Conservation (phyloP, 768 basidiomycete genomes). For the Suillus subalutaceus region DNA sequence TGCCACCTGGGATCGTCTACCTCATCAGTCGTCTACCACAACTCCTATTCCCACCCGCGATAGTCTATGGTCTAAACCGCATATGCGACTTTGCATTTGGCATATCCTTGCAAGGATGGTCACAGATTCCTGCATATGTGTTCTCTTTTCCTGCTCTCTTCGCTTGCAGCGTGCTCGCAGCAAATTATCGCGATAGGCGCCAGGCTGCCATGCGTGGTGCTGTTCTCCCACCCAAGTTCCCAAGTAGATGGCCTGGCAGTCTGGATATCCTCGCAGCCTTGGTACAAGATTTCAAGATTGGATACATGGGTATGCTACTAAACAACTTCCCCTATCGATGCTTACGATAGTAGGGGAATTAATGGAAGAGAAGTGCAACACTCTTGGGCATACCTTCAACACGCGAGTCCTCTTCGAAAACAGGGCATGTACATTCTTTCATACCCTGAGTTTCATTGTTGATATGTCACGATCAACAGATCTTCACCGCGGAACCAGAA, state of each 20-base stretch:
- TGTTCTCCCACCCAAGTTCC: conserved; percentile 41
- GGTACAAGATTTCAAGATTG: conserved; percentile 41
- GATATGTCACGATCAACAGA: conserved; percentile 23
- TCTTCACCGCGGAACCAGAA: conserved; percentile 42
- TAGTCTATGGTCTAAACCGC: conserved; percentile 20
- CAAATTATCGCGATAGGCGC: conserved; percentile 31
- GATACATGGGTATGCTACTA: conserved; percentile 48
- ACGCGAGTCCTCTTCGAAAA: conserved; percentile 28
- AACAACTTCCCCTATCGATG: neutral
- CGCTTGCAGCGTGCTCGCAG: conserved; percentile 16
- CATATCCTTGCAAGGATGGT: conserved; percentile 19
- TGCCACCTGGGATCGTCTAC: conserved; percentile 38
- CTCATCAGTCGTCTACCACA: conserved; percentile 29
- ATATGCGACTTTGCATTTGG: conserved; percentile 16
- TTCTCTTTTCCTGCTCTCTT: conserved; percentile 29
- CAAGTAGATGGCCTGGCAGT: conserved; percentile 46
- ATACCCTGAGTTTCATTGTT: neutral
- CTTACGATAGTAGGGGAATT: conserved; percentile 18
- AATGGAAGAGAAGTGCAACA: conserved; percentile 13
- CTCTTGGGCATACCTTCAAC: conserved; percentile 28
- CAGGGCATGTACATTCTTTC: conserved; percentile 19
- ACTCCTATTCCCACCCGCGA: conserved; percentile 20
- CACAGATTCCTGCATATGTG: conserved; percentile 19
- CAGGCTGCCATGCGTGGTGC: conserved; percentile 50
- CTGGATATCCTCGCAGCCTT: conserved; percentile 47